Evolutionary conservation across 352 stramenopile genomes (phyloP), one percentile per base, ranked within the genome.

Genomic region (Globisporangium emineosum): DNA sequence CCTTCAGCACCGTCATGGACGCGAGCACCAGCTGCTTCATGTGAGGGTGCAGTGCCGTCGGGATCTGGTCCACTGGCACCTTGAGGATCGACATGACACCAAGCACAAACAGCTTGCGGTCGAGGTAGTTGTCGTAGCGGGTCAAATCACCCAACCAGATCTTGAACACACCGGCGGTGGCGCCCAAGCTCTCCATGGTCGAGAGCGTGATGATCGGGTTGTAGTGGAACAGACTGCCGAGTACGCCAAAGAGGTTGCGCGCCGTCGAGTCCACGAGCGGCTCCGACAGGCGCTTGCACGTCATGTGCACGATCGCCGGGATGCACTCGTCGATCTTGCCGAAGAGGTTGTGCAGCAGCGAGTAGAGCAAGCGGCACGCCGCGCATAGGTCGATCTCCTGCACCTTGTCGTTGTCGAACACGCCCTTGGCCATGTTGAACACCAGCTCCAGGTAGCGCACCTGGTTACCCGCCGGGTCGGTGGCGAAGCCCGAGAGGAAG

Each of bases 171-270:
- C 93, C 86, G 17, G 96, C 79, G 5, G 91, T 96, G 23, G 91
- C 86, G 9, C 90, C 82, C 10, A 97, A 75, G 33, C 88, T 86
- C 72, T 97, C 91, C 13, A 98, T 75, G 59, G 96, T 85, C 50
- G 81, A 61, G 6, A 98, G 68, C 42, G 96, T 96, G 37, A 98
- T 70, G 32, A 85, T 74, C 13, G 93, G 87, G 73, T 98, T 97
- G 79, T 98, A 98, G 77, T 98, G 96, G 47, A 98, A 76, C 35
- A 95, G 78, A 57, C 87, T 97, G 56, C 79, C 89, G 10, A 98
- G 76, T 15, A 98, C 92, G 66, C 96, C 89, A 50, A 98, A 90
- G 42, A 98, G 81, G 23, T 73, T 87, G 43, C 81, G 79, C 15
- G 88, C 76, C 17, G 93, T 93, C 10, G 88, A 68, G 45, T 91